Evolutionary conservation across 164 flowering plant species (phyloP), one percentile per base, ranked within the genome.

Genomic region (Stephania cephalantha): DNA sequence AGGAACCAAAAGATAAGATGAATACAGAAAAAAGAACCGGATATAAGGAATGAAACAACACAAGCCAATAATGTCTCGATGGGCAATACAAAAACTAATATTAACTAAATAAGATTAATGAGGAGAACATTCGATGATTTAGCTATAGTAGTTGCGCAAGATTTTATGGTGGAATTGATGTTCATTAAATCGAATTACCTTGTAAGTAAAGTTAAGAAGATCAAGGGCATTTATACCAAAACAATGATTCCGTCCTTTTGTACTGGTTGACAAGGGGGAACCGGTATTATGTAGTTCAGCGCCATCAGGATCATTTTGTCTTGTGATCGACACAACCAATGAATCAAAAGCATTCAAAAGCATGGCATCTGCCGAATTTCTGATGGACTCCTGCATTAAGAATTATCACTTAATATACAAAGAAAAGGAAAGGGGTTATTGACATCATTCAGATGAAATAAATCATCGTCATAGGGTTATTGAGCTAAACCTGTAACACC

Each of bases 301-400:
- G 50, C 77, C 82, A 83, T 79, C 79, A 10, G 74, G 55, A 73
- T 74, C 83, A 58, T 77, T 77, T 74, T 72, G 78, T 71, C 83
- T 89, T 68, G 80, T 63, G 48, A 95, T 85, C 25, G 94, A 90
- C 73, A 92, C 95, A 69, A 87, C 88, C 80, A 96, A 84, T 20
- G 93, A 87, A 86, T 94, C 97, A 5, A 97, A 94, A 22, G 92
- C 80, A 82, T 87, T 88, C 68, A 94, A 71, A 72, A 94, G 86
- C 83, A 79, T 86, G 74, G 87, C 83, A 89, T 92, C 98, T 76
- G 97, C 89, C 74, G 99, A 96, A 74, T 94, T 91, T 79, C 91
- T 84, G 69, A 96, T 90, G 63, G 99, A 96, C 77, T 96, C 98
- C 97, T 94, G 88, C 18, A 78, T 48, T 31, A 52, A 79, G 76